phyloP scores from a whole-genome alignment of 305 asterid species.

The Rubia peregrina region DNA sequence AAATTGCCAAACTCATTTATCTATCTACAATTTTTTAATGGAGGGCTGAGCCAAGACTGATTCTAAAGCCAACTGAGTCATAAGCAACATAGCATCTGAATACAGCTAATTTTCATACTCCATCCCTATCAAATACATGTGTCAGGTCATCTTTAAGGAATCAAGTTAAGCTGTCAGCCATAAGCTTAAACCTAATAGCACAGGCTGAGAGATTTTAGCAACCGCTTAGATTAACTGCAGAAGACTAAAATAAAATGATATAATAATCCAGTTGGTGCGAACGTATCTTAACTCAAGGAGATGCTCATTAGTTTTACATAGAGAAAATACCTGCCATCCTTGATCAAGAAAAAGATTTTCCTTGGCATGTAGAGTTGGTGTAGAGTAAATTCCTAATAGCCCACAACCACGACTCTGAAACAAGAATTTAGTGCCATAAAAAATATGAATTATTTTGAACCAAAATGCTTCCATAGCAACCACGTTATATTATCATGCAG shows the following conservation, averaged over 20 bases:
- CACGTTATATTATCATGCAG: background rate
- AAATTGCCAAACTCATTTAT: background rate
- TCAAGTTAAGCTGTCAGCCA: background rate
- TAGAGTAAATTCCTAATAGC: constrained; percentile 69
- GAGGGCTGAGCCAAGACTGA: background rate
- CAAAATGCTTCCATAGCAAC: background rate
- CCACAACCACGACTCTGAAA: constrained; percentile 96
- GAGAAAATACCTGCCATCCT: constrained; percentile 83
- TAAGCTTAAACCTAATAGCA: background rate
- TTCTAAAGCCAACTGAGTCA: background rate
- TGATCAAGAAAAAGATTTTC: constrained; percentile 88
- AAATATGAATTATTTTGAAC: too few relatives aligned
- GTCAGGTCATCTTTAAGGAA: background rate
- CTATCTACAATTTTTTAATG: background rate
- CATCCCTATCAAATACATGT: background rate
- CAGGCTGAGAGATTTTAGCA: background rate
- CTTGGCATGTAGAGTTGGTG: constrained; percentile 85
- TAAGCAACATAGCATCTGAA: background rate
- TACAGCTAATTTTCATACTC: background rate
- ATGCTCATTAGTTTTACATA: background rate
- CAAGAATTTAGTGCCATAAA: constrained; percentile 10
- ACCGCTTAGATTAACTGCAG: constrained; percentile 1
- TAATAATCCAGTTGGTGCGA: background rate
- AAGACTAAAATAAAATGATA: background rate
- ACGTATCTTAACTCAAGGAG: background rate